A percentile compares a stretch with the other conserved stretches of the same genome.
Conservation (phyloP, 108 stramenopile genomes). For the Fragilariopsis cylindrus region DNA sequence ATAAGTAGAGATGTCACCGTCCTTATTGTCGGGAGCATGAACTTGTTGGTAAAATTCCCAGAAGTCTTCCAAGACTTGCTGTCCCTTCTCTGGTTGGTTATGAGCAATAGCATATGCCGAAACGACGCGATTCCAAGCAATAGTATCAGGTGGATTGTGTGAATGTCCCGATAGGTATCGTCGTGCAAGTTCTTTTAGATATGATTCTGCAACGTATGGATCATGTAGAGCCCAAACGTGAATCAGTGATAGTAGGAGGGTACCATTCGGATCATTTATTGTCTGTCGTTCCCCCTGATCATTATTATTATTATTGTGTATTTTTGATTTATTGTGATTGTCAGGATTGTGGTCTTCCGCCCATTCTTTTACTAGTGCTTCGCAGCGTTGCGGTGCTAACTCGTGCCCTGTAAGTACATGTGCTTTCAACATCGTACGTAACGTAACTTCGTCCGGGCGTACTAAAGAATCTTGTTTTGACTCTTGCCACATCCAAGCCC, state of each 20-base stretch:
- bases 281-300: slow-evolving; percentile 4
- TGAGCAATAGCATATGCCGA: slow-evolving; percentile 31
- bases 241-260: slow-evolving; percentile 23
- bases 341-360: background rate
- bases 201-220: slow-evolving; percentile 17
- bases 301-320: background rate
- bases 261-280: slow-evolving; percentile 6
- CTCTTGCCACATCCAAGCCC: slow-evolving; percentile 38
- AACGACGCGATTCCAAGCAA: slow-evolving; percentile 37
- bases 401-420: slow-evolving; percentile 2
- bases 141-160: slow-evolving; percentile 21
- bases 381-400: slow-evolving; percentile 26
- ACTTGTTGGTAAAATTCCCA: slow-evolving; percentile 22
- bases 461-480: slow-evolving; percentile 16
- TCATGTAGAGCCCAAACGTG: slow-evolving; percentile 34
- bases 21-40: background rate
- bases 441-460: slow-evolving; percentile 27
- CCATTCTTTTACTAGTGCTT: slow-evolving; percentile 26
- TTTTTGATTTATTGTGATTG: background rate
- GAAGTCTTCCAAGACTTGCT: slow-evolving; percentile 24
- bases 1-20: background rate
- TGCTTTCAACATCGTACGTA: slow-evolving; percentile 31
- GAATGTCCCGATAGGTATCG: slow-evolving; percentile 6
- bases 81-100: slow-evolving; percentile 21
- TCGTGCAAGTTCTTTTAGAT: slow-evolving; percentile 25